Evolutionary conservation across 2,329 filamentous ascomycete genomes (phyloP).

Genomic region (Sarocladium oryzae): DNA sequence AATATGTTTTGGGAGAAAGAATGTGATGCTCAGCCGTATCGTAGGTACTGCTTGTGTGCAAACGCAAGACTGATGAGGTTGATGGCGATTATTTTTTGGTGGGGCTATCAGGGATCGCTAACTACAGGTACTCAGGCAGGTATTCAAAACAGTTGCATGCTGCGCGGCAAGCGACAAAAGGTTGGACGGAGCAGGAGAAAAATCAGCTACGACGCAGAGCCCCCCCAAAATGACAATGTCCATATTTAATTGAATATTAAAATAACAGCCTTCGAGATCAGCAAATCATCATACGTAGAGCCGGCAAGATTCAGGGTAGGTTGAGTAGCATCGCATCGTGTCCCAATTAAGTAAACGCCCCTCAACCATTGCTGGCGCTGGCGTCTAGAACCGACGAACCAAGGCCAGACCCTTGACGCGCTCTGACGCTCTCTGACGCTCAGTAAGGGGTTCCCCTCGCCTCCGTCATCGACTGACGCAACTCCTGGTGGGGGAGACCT

Average conservation of each 20-base stretch:
- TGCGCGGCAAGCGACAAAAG: too few species aligned
- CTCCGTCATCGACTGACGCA: slow-evolving; percentile 4
- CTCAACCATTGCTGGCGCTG: background rate
- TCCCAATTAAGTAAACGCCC: too few species aligned
- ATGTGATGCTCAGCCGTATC: background rate
- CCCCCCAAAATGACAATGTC: too few species aligned
- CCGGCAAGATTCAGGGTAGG: background rate
- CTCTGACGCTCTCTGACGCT: background rate
- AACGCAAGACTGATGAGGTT: background rate
- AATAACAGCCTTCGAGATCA: too few species aligned
- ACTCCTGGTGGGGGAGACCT: background rate
- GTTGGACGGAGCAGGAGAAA: too few species aligned
- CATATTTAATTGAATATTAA: too few species aligned
- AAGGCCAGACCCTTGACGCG: slow-evolving; percentile 2
- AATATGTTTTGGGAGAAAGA: background rate
- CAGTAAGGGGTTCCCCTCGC: background rate
- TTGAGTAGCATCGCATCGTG: background rate
- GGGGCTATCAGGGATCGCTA: too few species aligned
- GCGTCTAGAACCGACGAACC: slow-evolving; percentile 1
- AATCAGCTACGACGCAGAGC: too few species aligned
- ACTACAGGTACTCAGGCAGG: too few species aligned
- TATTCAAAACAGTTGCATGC: too few species aligned
- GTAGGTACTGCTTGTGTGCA: too few species aligned
- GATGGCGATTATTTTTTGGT: background rate
- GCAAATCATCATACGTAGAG: too few species aligned